Base-by-base conservation (phyloP, 2,329 filamentous ascomycete species). In the Phialophora tarda region DNA sequence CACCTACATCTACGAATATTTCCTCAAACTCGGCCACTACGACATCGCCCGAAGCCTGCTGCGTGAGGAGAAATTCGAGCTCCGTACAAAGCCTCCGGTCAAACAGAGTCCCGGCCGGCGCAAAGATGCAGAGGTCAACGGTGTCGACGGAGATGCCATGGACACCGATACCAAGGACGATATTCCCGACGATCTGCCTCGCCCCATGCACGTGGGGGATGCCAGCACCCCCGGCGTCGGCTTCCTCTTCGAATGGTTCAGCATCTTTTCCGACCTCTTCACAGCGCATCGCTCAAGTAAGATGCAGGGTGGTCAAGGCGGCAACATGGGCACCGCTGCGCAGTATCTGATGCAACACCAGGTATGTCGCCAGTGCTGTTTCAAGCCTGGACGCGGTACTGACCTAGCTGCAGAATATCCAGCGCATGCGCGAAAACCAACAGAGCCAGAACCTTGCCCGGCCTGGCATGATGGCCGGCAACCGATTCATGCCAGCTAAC, bases 161-260 rank as follows among this genome's bases (percentile, higher is more conserved):
- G 91, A 94, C 73, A 89, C 88, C n/a, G 92, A 96, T 75, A 85
- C 82, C 68, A 95, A 95, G 80, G 90, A 94, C 71, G 89, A 90
- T 69, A 85, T 90, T 51, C 91, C 91, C 0, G 86, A 89, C 64
- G 93, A 96, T 75, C 84, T 98, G 47, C 94, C 94, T 4, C 84
- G 79, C 26, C 80, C 80, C 17, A 77, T 73, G 62, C 63, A 73
- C 86, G 5, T 88, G 89, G 12, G 85, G 83, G 76, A 85, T 86
- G 57, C 85, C 62, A 90, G 90, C 74, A 91, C 86, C 69, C 92
- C 91, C 24, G 65, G 67, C 10, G 60, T 66, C 28, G 71, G 71
- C 28, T 98, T 99, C 75, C 83, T 99, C n/a, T 90, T 92, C 73
- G 95, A 98, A 75, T 99, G 95, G 95, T 99, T 96, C 82, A 92